Evolutionary conservation across 164 flowering plant species (phyloP), one percentile per base, ranked within the genome.

Genomic region (Kingdonia uniflora): DNA sequence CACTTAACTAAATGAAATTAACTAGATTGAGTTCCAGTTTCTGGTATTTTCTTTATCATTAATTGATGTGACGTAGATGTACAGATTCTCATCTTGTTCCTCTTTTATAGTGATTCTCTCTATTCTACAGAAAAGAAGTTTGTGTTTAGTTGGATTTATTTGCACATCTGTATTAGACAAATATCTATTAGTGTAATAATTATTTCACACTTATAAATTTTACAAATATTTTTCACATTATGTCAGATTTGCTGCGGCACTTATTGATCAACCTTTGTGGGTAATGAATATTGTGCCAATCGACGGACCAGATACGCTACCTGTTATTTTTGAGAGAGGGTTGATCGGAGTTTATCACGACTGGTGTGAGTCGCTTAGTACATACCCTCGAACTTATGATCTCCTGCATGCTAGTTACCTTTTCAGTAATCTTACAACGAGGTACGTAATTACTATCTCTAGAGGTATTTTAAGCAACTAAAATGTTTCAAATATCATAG

Each of bases 351-450:
- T 77, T 37, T 87, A 87, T 57, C 97, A 90, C 50, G 95, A 90
- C 55, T 87, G 95, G 92, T 90, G 97, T 29, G 95, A 90, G 65
- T 66, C 95, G 16, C 69, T 86, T 19, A 90, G 71, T 58, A 87
- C 95, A 14, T 90, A 90, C 54, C 95, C 97, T 25, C 78, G 95
- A 54, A 85, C 95, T 41, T 90, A 80, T 43, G 95, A 87, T 79
- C 84, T 87, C 17, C 76, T 90, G 46, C 95, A 90, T 59, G 67
- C 94, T 43, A 77, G 78, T 62, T 80, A 68, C 67, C 87, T 87
- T 53, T 75, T 84, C 44, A 64, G 55, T 54, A 74, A 77, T 55
- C 76, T 80, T 19, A 63, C 71, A 2, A 65, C 64, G 43, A 84
- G 95, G 97, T 86, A n/a, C n/a, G n/a, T n/a, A n/a, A n/a, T n/a